These are phyloP conservation scores for Diaporthe helianthi DNA, from an alignment of 2,329 filamentous ascomycete genomes.

Conservation along the genomic window DNA sequence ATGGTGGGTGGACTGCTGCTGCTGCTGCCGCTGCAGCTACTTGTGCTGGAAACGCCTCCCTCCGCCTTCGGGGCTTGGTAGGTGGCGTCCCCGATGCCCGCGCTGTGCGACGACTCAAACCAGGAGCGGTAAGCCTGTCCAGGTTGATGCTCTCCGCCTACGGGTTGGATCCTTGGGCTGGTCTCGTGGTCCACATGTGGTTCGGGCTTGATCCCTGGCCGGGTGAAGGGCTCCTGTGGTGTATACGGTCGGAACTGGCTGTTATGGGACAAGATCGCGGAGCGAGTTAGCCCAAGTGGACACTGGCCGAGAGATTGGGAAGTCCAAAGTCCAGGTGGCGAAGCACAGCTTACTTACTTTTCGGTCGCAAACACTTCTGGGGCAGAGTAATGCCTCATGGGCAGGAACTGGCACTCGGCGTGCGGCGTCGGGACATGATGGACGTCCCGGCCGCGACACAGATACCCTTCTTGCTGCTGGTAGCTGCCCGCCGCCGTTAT, in stretches of 20 bases:
- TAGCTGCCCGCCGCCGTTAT: slow-evolving; percentile 1
- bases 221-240: neutral
- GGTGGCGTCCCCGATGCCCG: neutral
- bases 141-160: neutral
- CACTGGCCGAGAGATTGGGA: neutral
- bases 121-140: neutral
- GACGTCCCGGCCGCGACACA: neutral
- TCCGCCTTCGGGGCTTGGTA: neutral
- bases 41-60: neutral
- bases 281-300: neutral
- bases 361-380: slow-evolving; percentile 8
- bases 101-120: neutral
- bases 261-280: neutral
- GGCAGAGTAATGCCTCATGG: slow-evolving; percentile 20
- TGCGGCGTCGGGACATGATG: neutral
- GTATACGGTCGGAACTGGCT: slow-evolving; percentile 1
- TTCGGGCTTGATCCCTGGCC: slow-evolving; percentile 7
- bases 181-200: neutral
- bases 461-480: neutral
- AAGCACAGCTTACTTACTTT: neutral
- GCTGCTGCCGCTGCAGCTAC: no score
- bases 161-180: neutral
- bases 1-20: neutral
- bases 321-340: no score
- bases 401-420: slow-evolving; percentile 5